Evolutionary conservation across 805 yeast species (phyloP).

Genomic region (Candida ovalis): DNA sequence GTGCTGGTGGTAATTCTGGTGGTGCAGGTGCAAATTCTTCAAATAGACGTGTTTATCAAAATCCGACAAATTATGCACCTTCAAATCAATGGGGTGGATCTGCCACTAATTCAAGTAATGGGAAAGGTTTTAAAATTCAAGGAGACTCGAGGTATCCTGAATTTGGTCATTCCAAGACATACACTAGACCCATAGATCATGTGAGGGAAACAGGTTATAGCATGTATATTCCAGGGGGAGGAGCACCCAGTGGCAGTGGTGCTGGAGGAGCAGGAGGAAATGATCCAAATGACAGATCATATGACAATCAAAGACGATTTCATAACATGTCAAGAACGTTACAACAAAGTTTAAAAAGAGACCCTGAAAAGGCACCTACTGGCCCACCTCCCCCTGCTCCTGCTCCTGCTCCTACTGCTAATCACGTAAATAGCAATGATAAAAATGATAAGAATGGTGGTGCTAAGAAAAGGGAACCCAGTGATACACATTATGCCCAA

Average conservation of each 20-base stretch:
- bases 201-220: not conserved
- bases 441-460: slow-evolving; percentile 14
- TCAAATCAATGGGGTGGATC: not conserved
- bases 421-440: no score
- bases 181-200: not conserved
- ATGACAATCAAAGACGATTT: not conserved
- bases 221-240: not conserved
- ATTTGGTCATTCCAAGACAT: not conserved
- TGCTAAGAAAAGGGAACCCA: slow-evolving; percentile 12
- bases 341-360: not conserved
- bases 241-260: not conserved
- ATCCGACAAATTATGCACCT: not conserved
- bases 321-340: not conserved
- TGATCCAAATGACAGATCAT: not conserved
- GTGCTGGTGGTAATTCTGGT: not conserved
- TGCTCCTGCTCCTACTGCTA: no score
- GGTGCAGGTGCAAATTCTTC: not conserved
- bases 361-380: not conserved
- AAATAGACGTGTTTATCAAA: not conserved
- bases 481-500: not conserved
- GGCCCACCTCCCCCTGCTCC: no score
- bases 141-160: slow-evolving; percentile 5
- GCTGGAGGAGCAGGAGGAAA: no score
- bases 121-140: not conserved
- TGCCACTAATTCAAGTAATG: not conserved